Conservation (phyloP, 495 filamentous ascomycete genomes). For the Penicillium pulvis region DNA sequence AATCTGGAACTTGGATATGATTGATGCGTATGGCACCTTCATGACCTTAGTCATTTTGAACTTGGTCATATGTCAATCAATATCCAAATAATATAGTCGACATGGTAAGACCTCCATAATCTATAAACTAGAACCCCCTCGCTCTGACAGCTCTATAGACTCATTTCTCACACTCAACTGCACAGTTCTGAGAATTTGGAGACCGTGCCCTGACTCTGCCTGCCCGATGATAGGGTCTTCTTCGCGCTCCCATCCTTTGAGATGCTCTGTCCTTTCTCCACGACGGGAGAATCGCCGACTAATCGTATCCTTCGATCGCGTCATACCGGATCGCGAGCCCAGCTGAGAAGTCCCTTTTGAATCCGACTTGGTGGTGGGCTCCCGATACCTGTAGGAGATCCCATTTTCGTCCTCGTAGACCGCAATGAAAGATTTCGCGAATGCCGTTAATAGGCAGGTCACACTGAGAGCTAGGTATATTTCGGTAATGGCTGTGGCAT, state of each 20-base stretch:
- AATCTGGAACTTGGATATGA: too few species aligned
- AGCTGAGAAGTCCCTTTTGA: slow-evolving; percentile 3
- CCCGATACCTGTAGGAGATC: slow-evolving; percentile 27
- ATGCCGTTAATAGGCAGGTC: slow-evolving; percentile 26
- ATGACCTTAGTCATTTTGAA: too few species aligned
- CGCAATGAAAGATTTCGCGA: slow-evolving; percentile 43
- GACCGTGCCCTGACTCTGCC: slow-evolving; percentile 1
- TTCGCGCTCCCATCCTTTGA: slow-evolving; percentile 14
- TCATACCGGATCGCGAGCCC: not conserved
- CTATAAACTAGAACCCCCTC: not conserved
- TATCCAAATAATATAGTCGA: too few species aligned
- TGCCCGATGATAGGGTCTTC: slow-evolving; percentile 17
- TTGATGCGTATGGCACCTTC: too few species aligned
- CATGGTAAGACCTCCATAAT: too few species aligned
- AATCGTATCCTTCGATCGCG: not conserved
- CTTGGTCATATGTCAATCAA: too few species aligned
- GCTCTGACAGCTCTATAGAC: slow-evolving; percentile 19
- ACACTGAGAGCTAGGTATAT: slow-evolving; percentile 30
- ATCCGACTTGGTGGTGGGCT: slow-evolving; percentile 4
- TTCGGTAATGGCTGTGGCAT: slow-evolving; percentile 27
- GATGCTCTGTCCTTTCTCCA: not conserved
- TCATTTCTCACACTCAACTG: slow-evolving; percentile 18
- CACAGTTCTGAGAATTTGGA: slow-evolving; percentile 23
- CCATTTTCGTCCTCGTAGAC: slow-evolving; percentile 39
- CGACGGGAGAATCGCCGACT: not conserved